Conservation (phyloP, 108 stramenopile genomes). For the Phaeodactylum tricornutum region DNA sequence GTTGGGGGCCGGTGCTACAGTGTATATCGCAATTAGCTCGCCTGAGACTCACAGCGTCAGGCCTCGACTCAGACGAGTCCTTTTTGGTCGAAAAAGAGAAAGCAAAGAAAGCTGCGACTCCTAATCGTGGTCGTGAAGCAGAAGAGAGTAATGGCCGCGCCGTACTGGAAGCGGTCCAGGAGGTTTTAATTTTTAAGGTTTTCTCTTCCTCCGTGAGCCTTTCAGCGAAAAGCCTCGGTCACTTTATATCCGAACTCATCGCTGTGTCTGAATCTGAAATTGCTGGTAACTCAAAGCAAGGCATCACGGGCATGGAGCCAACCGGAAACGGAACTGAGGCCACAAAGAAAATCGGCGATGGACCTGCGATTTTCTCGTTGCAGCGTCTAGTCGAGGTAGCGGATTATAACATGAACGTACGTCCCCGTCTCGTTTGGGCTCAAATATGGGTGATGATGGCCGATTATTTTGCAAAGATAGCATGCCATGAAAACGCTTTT, state of each 20-base stretch:
- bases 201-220: slow-evolving; percentile 81
- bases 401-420: slow-evolving; percentile 93
- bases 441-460: slow-evolving; percentile 92
- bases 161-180: slow-evolving; percentile 72
- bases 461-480: slow-evolving; percentile 85
- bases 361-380: slow-evolving; percentile 90
- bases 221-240: slow-evolving; percentile 65
- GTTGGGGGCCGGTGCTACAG: slow-evolving; percentile 92
- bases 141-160: slow-evolving; percentile 72
- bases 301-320: slow-evolving; percentile 51
- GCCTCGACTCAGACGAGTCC: slow-evolving; percentile 81
- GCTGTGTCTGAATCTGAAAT: slow-evolving; percentile 83
- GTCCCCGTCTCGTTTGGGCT: slow-evolving; percentile 93
- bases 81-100: slow-evolving; percentile 41
- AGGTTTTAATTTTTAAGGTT: slow-evolving; percentile 84
- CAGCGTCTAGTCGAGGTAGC: slow-evolving; percentile 98
- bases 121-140: slow-evolving; percentile 31
- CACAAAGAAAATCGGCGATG: too few relatives aligned
- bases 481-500: slow-evolving; percentile 83
- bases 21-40: slow-evolving; percentile 92
- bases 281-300: slow-evolving; percentile 55
- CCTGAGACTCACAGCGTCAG: slow-evolving; percentile 70
- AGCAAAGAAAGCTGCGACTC: not conserved
- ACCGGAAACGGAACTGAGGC: too few relatives aligned
- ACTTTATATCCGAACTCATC: slow-evolving; percentile 86